Evolutionary conservation across 805 yeast species (phyloP).

Genomic region (Starmerella cellae): DNA sequence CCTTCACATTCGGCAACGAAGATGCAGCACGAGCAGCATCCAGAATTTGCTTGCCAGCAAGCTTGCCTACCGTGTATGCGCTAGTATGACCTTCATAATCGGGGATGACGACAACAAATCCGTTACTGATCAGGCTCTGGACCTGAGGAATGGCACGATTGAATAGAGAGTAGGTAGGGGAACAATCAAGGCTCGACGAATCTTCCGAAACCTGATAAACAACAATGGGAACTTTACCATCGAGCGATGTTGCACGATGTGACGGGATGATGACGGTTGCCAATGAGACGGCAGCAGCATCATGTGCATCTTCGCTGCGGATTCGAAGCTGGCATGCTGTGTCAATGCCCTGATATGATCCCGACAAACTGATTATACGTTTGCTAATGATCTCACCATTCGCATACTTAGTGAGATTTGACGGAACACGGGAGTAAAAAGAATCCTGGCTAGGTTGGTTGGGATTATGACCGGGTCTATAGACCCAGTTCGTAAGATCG

Average conservation of each 20-base stretch:
- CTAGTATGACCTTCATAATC: conserved; percentile 22
- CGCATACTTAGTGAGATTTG: conserved; percentile 3
- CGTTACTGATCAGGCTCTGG: conserved; percentile 16
- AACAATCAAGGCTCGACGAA: conserved; percentile 17
- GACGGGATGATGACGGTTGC: conserved; percentile 24
- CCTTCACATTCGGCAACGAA: conserved; percentile 3
- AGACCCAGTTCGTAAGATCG: conserved; percentile 16
- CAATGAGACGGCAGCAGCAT: conserved; percentile 21
- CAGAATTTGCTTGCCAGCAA: conserved; percentile 22
- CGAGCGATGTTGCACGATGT: background rate
- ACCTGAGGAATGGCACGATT: conserved; percentile 10
- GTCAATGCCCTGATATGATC: conserved; percentile 14
- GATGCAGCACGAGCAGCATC: conserved; percentile 24
- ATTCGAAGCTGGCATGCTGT: conserved; percentile 16
- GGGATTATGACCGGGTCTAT: conserved; percentile 8
- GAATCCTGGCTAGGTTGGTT: conserved; percentile 12
- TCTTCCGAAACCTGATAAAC: conserved; percentile 22
- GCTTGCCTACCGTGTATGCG: conserved; percentile 19
- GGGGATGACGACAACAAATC: conserved; percentile 20
- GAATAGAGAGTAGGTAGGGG: conserved; percentile 20
- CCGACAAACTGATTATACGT: conserved; percentile 13
- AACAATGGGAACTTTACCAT: conserved; percentile 7
- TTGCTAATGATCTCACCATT: conserved; percentile 16
- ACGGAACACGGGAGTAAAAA: conserved; percentile 13
- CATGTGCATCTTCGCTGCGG: conserved; percentile 22